Evolutionary conservation across 2,329 filamentous ascomycete genomes (phyloP), one percentile per base, ranked within the genome.

Genomic region (Sclerotinia nivalis): DNA sequence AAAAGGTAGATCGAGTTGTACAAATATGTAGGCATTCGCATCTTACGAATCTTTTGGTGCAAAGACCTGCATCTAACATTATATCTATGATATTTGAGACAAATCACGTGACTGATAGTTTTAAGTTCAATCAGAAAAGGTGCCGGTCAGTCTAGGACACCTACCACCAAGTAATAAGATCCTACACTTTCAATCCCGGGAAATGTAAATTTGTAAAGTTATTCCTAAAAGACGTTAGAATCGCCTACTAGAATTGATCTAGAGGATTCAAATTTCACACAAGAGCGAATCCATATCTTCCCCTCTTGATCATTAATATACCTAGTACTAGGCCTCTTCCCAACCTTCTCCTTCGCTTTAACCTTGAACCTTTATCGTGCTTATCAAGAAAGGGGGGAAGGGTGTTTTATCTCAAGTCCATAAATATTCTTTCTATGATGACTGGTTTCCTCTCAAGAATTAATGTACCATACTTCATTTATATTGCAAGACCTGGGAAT

Each of bases 331-430:
- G 15, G 40, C 15, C 13, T 58, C n/a, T 58, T 22, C 55, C 31
- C 55, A 58, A n/a, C 55, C 55, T 37, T 34, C 40, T 40, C 37
- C 34, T 34, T 58, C 55, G 55, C 55, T 37, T 58, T 58, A 8
- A 43, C 40, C 40, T 43, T 43, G 13, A 43, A 18, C 31, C 55
- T 31, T 56, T 66, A 56, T 66, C 52, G 43, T 22, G 12, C 52
- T 58, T 56, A 58, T 67, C 52, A 28, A 67, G 40, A 34, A 67
- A 58, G 25, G 65, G 62, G 62, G 49, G 25, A 43, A 54, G 28
- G 40, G 15, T 18, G 40, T 43, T 43, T 43, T 43, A 43, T 43
- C 15, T 52, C 37, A 37, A 52, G 62, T 50, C 37, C 40, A 34
- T 45, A 34, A 22, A 20, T n/a, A 47, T 37, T n/a, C n/a, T 59